Conservation (phyloP, 2,329 filamentous ascomycete species). For the Talaromyces sp. region DNA sequence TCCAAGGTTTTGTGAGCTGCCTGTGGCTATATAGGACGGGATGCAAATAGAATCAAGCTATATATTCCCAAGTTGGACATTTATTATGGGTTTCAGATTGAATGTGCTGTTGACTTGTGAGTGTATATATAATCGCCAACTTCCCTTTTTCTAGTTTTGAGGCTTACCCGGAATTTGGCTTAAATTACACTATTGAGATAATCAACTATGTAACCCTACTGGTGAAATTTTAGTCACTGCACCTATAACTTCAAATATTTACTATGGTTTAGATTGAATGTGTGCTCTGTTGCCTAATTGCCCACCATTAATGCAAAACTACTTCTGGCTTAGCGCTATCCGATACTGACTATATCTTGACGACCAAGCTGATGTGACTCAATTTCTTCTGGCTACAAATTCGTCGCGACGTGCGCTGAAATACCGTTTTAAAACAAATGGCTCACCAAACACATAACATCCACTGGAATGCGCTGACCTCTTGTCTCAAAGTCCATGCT, state of each 20-base stretch:
- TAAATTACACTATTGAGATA: too few species aligned
- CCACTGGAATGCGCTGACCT: not conserved
- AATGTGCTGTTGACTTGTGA: too few species aligned
- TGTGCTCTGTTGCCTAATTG: not conserved
- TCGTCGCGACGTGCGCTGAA: not conserved
- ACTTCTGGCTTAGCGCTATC: not conserved
- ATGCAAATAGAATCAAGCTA: not conserved
- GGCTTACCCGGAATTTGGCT: too few species aligned
- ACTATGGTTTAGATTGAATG: not conserved
- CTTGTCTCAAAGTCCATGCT: not conserved
- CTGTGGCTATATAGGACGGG: not conserved
- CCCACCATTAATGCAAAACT: too few species aligned
- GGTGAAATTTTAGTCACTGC: too few species aligned
- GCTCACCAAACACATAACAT: constrained; percentile 12
- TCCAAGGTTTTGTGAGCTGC: not conserved
- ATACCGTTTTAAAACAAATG: not conserved
- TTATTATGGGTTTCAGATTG: too few species aligned
- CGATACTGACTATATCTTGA: too few species aligned
- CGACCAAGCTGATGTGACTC: not conserved
- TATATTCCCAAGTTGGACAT: too few species aligned
- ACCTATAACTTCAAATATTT: not conserved
- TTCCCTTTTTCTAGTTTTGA: too few species aligned
- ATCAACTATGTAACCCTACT: too few species aligned
- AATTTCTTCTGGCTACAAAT: not conserved
- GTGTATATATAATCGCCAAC: too few species aligned